phyloP scores from a whole-genome alignment of 306 rosid species.

The Trifolium subterraneum region DNA sequence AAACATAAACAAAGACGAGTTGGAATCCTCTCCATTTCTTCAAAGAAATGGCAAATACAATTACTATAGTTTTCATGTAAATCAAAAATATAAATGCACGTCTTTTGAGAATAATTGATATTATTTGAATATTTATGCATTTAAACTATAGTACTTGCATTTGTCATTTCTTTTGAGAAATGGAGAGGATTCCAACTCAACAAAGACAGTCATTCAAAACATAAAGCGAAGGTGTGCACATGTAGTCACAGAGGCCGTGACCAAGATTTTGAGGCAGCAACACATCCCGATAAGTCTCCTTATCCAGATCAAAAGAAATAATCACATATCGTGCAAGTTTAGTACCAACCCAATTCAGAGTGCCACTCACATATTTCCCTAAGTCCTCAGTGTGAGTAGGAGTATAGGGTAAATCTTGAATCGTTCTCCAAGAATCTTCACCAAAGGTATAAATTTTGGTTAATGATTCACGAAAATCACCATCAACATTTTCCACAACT shows the following conservation, averaged over 20 bases:
- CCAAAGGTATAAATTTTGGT: constrained; percentile 27
- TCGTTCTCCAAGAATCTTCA: neutral
- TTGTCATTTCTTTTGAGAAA: too few species aligned
- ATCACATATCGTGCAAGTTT: neutral
- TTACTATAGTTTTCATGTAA: too few species aligned
- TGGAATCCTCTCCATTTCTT: too few species aligned
- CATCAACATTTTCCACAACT: fast-evolving
- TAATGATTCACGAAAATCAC: neutral
- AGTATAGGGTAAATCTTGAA: neutral
- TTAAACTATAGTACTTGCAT: too few species aligned
- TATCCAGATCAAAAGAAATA: constrained; percentile 27
- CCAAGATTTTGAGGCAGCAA: neutral
- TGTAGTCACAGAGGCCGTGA: fast-evolving
- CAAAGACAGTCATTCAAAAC: constrained; percentile 20
- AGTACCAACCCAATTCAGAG: constrained; percentile 35
- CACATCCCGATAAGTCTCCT: constrained; percentile 25
- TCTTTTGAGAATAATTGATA: too few species aligned
- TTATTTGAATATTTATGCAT: too few species aligned
- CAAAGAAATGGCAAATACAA: too few species aligned
- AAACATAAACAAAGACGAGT: constrained; percentile 24
- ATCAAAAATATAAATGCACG: too few species aligned
- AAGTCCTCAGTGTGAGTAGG: too few species aligned
- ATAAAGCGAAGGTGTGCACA: neutral
- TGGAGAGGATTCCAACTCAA: too few species aligned
- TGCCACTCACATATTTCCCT: constrained; percentile 35